Conservation (phyloP, 768 basidiomycete genomes). For the Kwoniella sp. region DNA sequence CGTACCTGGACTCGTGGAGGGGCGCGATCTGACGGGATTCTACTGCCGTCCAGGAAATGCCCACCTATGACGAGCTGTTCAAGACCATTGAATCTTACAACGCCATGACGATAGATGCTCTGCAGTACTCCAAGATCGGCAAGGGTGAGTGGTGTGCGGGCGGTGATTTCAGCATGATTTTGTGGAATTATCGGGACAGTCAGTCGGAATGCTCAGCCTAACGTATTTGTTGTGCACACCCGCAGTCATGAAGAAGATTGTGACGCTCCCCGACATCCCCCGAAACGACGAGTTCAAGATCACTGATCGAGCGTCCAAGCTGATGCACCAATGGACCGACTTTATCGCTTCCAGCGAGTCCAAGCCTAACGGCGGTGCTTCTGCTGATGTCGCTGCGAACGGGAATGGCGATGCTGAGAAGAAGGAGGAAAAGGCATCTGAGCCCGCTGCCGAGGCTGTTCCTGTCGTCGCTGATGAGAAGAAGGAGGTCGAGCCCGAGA, state of each 20-base stretch:
- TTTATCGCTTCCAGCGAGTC: slow-evolving; percentile 31
- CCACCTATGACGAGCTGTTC: slow-evolving; percentile 70
- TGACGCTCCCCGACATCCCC: slow-evolving; percentile 65
- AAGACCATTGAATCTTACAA: slow-evolving; percentile 75
- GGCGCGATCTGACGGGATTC: background rate
- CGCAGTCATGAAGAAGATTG: slow-evolving; percentile 88
- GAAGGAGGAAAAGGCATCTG: slow-evolving; percentile 64
- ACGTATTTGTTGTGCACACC: slow-evolving; percentile 43
- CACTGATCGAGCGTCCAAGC: slow-evolving; percentile 67
- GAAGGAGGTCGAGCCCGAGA: background rate
- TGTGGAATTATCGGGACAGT: background rate
- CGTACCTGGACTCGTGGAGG: background rate
- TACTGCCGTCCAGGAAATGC: slow-evolving; percentile 68
- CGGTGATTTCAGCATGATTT: background rate
- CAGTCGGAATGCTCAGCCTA: background rate
- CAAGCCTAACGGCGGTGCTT: slow-evolving; percentile 31
- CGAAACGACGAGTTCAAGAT: slow-evolving; percentile 70
- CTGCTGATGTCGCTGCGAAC: slow-evolving; percentile 9
- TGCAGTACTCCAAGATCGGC: slow-evolving; percentile 68
- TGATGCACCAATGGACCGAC: slow-evolving; percentile 64
- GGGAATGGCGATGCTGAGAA: slow-evolving; percentile 58
- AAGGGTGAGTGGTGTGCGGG: slow-evolving; percentile 41
- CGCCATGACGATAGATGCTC: slow-evolving; percentile 74
- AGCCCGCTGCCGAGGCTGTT: background rate
- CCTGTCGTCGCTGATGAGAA: slow-evolving; percentile 3